Conservation (phyloP, 768 basidiomycete genomes). For the Serendipita sp. region DNA sequence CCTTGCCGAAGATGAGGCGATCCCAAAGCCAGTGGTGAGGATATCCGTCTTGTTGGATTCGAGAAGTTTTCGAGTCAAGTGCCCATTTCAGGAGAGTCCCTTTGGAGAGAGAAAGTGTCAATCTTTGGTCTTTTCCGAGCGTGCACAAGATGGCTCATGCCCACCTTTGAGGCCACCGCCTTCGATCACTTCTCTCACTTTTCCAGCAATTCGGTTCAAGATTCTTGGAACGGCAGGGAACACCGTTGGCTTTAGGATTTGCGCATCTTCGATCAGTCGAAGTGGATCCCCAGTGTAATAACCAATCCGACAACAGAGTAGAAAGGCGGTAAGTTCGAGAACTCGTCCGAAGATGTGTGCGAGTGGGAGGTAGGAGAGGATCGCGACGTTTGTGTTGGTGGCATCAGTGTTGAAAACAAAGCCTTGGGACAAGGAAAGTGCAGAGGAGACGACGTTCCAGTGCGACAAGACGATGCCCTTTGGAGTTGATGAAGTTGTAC, state of each 20-base stretch:
- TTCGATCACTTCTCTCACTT: constrained; percentile 47
- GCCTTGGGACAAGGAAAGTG: constrained; percentile 42
- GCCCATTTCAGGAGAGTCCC: constrained; percentile 77
- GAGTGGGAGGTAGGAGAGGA: constrained; percentile 66
- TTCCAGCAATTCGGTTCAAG: constrained; percentile 38
- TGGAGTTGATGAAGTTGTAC: constrained; percentile 55
- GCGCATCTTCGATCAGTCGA: constrained; percentile 82
- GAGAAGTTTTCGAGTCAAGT: constrained; percentile 54
- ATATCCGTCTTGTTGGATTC: constrained; percentile 51
- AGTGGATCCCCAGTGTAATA: constrained; percentile 80
- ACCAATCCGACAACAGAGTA: constrained; percentile 55
- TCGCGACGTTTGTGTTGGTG: constrained; percentile 14
- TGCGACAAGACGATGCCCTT: constrained; percentile 78
- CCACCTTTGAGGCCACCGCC: constrained; percentile 28
- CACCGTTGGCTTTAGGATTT: constrained; percentile 65
- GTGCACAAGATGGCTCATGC: background rate
- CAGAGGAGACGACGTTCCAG: constrained; percentile 42
- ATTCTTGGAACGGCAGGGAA: constrained; percentile 82
- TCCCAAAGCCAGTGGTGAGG: constrained; percentile 76
- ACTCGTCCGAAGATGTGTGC: constrained; percentile 57
- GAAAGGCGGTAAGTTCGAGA: constrained; percentile 40
- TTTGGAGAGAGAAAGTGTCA: constrained; percentile 8
- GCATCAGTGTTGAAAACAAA: background rate
- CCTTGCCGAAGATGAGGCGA: constrained; percentile 81
- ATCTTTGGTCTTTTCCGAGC: too few relatives aligned